Base-by-base conservation (phyloP, 2,329 filamentous ascomycete species). In the Cercospora citrullina region DNA sequence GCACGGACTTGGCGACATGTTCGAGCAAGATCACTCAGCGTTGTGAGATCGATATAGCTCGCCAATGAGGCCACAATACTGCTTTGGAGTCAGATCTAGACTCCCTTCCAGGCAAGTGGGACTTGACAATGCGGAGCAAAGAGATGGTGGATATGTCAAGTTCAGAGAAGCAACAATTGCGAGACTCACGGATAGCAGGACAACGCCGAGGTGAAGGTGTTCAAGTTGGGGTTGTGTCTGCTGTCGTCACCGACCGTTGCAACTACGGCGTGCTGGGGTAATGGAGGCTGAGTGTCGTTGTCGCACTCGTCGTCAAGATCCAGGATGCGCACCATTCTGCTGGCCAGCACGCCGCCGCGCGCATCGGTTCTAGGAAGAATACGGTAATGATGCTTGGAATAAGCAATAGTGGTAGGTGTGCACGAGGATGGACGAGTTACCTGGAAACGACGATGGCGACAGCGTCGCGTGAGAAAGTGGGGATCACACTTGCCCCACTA, bases 1-100 rank as follows among this genome's bases (percentile, higher is more conserved):
- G 86, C 85, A 72, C 91, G 91, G 71, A 96, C 87, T 76, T 91
- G 89, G 62, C 90, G 91, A 78, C 93, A 96, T 65, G 92, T 93
- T 64, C 87, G 87, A 62, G 94, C 91, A 21, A 98, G 87, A 71
- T 90, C 89, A 79, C 96, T 90, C 74, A 97, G 87, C 14, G 92
- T 90, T 79, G 94, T 97, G 61, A 97, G 87, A 78, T 98, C 94
- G 77, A 97, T 88, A 73, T 87, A 86, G 33, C 88, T 86, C 60
- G 91, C 91, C 72, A 97, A 87, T 74, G 90, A 87, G 71, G 89
- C 87, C 73, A 91, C 88, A 77, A 97, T 88, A 75, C 93, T 97
- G 82, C 63, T 23, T 36, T 33, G 62, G 28, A 59, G 69, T 67
- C 18, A 72, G 72, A 75, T 75, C 53, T 12, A 23, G 31, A 31